Evolutionary conservation across 2,329 filamentous ascomycete species (phyloP).

Genomic region (Cercospora canescens): DNA sequence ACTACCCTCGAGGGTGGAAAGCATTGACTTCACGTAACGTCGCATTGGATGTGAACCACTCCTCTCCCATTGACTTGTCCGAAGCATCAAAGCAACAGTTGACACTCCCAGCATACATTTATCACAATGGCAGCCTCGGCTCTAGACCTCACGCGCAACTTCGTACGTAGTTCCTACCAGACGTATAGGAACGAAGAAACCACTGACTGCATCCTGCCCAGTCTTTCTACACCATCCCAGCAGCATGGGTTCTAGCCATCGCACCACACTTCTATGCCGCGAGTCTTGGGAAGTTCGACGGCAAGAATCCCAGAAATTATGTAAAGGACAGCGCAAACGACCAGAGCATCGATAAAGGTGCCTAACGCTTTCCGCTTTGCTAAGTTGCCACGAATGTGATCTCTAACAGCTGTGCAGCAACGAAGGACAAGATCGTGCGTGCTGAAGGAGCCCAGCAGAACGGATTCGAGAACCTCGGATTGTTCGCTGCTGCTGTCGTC

Average conservation of each 20-base stretch:
- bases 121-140: constrained; percentile 14
- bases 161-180: not conserved
- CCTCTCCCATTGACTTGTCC: not conserved
- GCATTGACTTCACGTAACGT: not conserved
- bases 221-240: constrained; percentile 33
- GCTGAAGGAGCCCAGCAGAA: constrained; percentile 42
- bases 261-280: constrained; percentile 39
- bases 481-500: constrained; percentile 42
- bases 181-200: not conserved
- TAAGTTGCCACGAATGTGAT: not conserved
- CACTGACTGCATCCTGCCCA: not conserved
- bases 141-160: constrained; percentile 16
- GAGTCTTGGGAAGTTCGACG: constrained; percentile 18
- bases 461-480: constrained; percentile 41
- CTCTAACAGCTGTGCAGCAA: constrained; percentile 22
- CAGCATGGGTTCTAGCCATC: constrained; percentile 36
- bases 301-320: constrained; percentile 18
- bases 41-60: not conserved
- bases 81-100: not conserved
- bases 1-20: not conserved
- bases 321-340: constrained; percentile 11
- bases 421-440: constrained; percentile 38
- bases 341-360: constrained; percentile 24
- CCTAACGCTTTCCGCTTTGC: too few species aligned
- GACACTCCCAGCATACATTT: not conserved